These are phyloP conservation scores for Zasmidium citrigriseum DNA, from an alignment of 2,329 filamentous ascomycete genomes.

Conservation along the genomic window DNA sequence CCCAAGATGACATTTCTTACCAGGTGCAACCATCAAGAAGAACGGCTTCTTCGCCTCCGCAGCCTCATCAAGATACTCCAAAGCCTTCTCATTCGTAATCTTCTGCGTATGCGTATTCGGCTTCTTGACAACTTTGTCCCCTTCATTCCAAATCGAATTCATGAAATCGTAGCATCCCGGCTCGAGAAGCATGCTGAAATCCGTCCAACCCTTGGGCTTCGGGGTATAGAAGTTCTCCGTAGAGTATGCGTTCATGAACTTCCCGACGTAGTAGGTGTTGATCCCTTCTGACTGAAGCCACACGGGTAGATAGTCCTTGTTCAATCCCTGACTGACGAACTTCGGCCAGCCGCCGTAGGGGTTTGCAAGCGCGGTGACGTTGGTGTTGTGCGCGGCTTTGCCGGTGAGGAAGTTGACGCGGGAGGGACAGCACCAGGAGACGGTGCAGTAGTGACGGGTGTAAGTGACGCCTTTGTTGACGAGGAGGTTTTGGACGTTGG, in stretches of 20 bases:
- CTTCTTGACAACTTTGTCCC: slow-evolving; percentile 41
- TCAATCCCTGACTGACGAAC: slow-evolving; percentile 58
- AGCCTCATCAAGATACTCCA: slow-evolving; percentile 52
- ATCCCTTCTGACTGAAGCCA: slow-evolving; percentile 63
- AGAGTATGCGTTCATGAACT: slow-evolving; percentile 63
- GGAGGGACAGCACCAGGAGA: slow-evolving; percentile 66
- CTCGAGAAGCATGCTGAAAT: slow-evolving; percentile 50
- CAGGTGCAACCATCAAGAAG: slow-evolving; percentile 23
- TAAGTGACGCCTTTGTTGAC: slow-evolving; percentile 59
- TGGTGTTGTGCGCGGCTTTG: slow-evolving; percentile 60
- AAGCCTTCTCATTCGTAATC: slow-evolving; percentile 58
- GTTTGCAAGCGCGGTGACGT: not conserved
- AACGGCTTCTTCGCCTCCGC: slow-evolving; percentile 13
- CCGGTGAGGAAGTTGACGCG: slow-evolving; percentile 66
- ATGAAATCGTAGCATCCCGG: slow-evolving; percentile 67
- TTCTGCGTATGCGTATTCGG: slow-evolving; percentile 58
- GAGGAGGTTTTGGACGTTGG: slow-evolving; percentile 56
- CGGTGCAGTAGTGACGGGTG: slow-evolving; percentile 64
- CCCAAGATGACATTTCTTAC: not conserved
- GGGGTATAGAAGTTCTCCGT: slow-evolving; percentile 55
- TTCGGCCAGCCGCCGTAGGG: not conserved
- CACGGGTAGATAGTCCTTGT: slow-evolving; percentile 66
- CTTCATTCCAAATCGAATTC: slow-evolving; percentile 59
- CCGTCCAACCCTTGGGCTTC: slow-evolving; percentile 63
- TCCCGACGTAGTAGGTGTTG: slow-evolving; percentile 69